phyloP scores from a whole-genome alignment of 2,329 filamentous ascomycete species.

The Penicillium sp. region DNA sequence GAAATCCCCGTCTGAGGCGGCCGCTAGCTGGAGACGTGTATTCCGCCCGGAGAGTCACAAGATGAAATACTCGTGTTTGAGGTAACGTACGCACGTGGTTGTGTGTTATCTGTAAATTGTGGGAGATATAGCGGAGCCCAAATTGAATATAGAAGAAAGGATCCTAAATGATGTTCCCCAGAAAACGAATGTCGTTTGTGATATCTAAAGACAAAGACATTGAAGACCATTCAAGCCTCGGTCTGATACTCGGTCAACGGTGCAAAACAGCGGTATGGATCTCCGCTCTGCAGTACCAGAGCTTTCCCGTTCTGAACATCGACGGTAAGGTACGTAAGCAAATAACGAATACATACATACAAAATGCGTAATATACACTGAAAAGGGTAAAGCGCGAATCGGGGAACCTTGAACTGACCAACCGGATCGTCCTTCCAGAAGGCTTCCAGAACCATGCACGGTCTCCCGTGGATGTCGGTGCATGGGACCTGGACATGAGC shows the following conservation, averaged over 20 bases:
- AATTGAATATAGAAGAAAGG: not conserved
- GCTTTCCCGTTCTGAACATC: not conserved
- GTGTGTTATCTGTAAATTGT: not conserved
- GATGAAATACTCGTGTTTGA: not conserved
- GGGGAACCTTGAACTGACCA: conserved; percentile 4
- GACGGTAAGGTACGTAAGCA: too few species aligned
- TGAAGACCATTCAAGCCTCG: not conserved
- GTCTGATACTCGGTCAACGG: not conserved
- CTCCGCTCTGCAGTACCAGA: conserved; percentile 1
- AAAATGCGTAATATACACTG: not conserved
- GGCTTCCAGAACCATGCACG: conserved; percentile 18
- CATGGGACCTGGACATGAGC: conserved; percentile 17
- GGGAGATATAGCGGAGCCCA: not conserved
- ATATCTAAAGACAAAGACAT: not conserved
- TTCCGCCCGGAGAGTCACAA: conserved; percentile 2
- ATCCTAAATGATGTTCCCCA: not conserved
- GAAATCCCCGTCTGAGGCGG: conserved; percentile 5
- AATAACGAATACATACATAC: not conserved
- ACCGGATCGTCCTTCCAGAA: conserved; percentile 26
- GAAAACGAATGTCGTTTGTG: not conserved
- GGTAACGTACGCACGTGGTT: not conserved
- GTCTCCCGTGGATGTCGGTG: conserved; percentile 7
- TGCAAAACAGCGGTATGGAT: not conserved
- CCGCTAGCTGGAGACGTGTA: not conserved
- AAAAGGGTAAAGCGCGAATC: conserved; percentile 8